These are phyloP conservation scores for Pseudocercospora pini-densiflorae DNA, from an alignment of 2,329 filamentous ascomycete genomes.

Conservation along the genomic window DNA sequence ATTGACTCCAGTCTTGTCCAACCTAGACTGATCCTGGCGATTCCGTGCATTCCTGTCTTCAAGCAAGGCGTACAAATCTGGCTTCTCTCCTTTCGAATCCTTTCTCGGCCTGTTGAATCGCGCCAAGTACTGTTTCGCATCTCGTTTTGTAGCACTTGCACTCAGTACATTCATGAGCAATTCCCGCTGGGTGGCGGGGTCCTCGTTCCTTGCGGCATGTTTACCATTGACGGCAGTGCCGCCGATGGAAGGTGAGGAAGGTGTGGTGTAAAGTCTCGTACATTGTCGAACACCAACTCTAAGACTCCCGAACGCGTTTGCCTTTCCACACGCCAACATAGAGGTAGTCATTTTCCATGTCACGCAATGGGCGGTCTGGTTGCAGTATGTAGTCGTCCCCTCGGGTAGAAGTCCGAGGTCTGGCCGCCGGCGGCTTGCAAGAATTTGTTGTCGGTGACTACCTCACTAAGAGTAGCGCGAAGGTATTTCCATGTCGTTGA, in stretches of 20 bases:
- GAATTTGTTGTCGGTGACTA: not conserved
- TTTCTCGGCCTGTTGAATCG: conserved; percentile 66
- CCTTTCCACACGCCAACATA: conserved; percentile 43
- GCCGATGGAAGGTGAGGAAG: conserved; percentile 9
- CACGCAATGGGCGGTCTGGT: conserved; percentile 12
- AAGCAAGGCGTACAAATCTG: conserved; percentile 23
- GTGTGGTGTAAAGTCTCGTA: conserved; percentile 22
- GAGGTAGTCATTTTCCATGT: conserved; percentile 44
- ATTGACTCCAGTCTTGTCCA: conserved; percentile 59
- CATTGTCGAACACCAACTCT: conserved; percentile 25
- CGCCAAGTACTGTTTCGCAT: conserved; percentile 88
- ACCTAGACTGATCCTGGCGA: conserved; percentile 30
- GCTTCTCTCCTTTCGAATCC: conserved; percentile 45
- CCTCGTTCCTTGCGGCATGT: conserved; percentile 28
- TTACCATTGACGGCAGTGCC: conserved; percentile 29
- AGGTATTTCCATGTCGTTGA: not conserved
- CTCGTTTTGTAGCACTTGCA: conserved; percentile 87
- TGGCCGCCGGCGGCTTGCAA: conserved; percentile 4
- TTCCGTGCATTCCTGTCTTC: conserved; percentile 30
- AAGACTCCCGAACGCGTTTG: conserved; percentile 36
- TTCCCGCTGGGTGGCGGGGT: conserved; percentile 53
- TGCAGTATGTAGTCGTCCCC: conserved; percentile 3
- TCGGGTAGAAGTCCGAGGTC: conserved; percentile 5
- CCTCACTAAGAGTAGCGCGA: not conserved
- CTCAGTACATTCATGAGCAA: conserved; percentile 85